Percentiles rank a stretch among this genome's conserved stretches.
phyloP scores from a whole-genome alignment of 208 protist genomes.

The Crithidia mellificae region DNA sequence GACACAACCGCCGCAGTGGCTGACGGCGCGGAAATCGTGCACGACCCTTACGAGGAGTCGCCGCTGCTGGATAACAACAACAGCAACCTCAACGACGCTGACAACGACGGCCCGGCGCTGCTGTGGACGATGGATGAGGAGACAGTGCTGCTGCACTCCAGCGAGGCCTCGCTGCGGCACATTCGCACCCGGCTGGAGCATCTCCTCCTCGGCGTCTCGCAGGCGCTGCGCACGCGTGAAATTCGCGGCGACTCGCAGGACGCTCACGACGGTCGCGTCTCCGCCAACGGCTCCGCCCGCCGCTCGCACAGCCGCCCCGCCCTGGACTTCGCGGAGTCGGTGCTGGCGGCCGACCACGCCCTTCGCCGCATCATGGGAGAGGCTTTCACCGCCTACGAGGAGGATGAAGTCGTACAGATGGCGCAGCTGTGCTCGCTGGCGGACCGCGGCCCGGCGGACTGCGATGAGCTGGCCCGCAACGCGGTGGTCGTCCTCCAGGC shows the following conservation, averaged over 20 bases:
- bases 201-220: conserved; percentile 22
- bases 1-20: neutral
- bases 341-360: conserved; percentile 21
- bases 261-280: neutral
- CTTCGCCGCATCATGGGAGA: conserved; percentile 18
- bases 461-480: conserved; percentile 22
- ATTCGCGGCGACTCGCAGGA: conserved; percentile 2
- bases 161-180: conserved; percentile 20
- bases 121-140: conserved; percentile 32
- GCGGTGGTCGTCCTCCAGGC: conserved; percentile 24
- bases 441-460: conserved; percentile 6
- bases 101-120: conserved; percentile 6
- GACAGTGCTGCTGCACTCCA: conserved; percentile 29
- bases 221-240: conserved; percentile 10
- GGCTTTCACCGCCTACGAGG: conserved; percentile 11
- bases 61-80: neutral
- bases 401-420: conserved; percentile 17
- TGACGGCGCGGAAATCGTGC: neutral
- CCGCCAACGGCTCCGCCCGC: neutral
- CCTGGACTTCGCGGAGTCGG: conserved; percentile 10
- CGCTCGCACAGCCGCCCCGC: neutral
- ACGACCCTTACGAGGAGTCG: neutral
- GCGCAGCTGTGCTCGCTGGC: conserved; percentile 24
- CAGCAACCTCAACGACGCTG: neutral
- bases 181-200: conserved; percentile 14